These are phyloP conservation scores for Apiospora kogelbergensis DNA, from an alignment of 2,329 filamentous ascomycete genomes.

Conservation along the genomic window DNA sequence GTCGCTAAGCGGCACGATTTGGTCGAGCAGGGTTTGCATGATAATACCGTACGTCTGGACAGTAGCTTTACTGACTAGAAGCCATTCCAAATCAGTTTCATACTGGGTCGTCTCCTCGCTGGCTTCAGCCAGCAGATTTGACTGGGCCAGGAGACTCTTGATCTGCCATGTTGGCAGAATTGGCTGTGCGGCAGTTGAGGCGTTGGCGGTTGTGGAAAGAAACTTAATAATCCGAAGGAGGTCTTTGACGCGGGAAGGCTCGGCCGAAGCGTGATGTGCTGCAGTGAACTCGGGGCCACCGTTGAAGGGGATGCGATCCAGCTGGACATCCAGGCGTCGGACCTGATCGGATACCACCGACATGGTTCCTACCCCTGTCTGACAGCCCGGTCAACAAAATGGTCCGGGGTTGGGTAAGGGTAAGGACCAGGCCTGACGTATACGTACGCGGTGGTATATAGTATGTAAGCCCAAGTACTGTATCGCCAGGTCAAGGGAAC, in stretches of 20 bases:
- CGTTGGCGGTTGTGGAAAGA: conserved; percentile 51
- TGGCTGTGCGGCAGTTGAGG: conserved; percentile 62
- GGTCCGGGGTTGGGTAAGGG: not conserved
- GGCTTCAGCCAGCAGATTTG: conserved; percentile 48
- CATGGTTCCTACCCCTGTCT: not conserved
- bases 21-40: conserved; percentile 73
- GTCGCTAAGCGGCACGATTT: conserved; percentile 79
- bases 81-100: conserved; percentile 83
- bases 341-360: conserved; percentile 42
- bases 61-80: conserved; percentile 86
- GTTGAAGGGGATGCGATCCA: conserved; percentile 60
- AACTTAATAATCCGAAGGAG: conserved; percentile 69
- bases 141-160: conserved; percentile 60
- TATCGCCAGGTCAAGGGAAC: not conserved
- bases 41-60: conserved; percentile 86
- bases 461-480: not conserved
- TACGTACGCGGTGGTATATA: not conserved
- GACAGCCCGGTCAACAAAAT: not conserved
- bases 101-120: conserved; percentile 46
- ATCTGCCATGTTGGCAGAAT: conserved; percentile 63
- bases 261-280: conserved; percentile 35
- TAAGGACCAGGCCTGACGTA: not conserved
- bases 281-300: conserved; percentile 43
- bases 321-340: conserved; percentile 62
- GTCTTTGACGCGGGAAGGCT: conserved; percentile 54